Evolutionary conservation across 1,284 basidiomycete species (phyloP).

Genomic region (Earliella scabrosa): DNA sequence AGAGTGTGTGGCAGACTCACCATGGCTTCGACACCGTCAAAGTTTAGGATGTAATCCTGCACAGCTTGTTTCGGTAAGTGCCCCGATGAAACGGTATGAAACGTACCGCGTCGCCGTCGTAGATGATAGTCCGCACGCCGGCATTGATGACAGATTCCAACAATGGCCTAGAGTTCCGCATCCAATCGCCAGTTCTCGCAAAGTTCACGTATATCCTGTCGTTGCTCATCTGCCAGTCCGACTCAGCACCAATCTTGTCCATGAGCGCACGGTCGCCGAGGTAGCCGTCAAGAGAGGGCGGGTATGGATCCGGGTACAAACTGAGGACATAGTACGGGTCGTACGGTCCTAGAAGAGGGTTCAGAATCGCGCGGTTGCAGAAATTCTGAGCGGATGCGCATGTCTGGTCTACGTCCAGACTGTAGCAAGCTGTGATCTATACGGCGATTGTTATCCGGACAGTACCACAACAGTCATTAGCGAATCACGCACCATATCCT

Average conservation of each 20-base stretch:
- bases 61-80: slow-evolving; percentile 20
- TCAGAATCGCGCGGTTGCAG: slow-evolving; percentile 60
- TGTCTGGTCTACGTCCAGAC: slow-evolving; percentile 46
- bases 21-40: slow-evolving; percentile 64
- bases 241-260: slow-evolving; percentile 53
- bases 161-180: slow-evolving; percentile 57
- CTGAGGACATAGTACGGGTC: slow-evolving; percentile 58
- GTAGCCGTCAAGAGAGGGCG: slow-evolving; percentile 51
- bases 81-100: no score
- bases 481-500: slow-evolving; percentile 41
- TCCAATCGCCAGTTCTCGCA: slow-evolving; percentile 64
- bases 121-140: slow-evolving; percentile 57
- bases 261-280: slow-evolving; percentile 40
- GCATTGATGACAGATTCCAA: slow-evolving; percentile 64
- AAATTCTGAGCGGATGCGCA: slow-evolving; percentile 58
- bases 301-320: slow-evolving; percentile 56
- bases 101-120: slow-evolving; percentile 59
- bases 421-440: slow-evolving; percentile 57
- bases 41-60: slow-evolving; percentile 63
- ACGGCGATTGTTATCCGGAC: background rate
- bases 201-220: slow-evolving; percentile 57
- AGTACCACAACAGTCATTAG: no score
- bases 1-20: slow-evolving; percentile 32
- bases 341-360: slow-evolving; percentile 50
- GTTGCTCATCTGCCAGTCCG: slow-evolving; percentile 50